Evolutionary conservation across 2,329 filamentous ascomycete genomes (phyloP), one percentile per base, ranked within the genome.

Genomic region (Fusarium floridanum): DNA sequence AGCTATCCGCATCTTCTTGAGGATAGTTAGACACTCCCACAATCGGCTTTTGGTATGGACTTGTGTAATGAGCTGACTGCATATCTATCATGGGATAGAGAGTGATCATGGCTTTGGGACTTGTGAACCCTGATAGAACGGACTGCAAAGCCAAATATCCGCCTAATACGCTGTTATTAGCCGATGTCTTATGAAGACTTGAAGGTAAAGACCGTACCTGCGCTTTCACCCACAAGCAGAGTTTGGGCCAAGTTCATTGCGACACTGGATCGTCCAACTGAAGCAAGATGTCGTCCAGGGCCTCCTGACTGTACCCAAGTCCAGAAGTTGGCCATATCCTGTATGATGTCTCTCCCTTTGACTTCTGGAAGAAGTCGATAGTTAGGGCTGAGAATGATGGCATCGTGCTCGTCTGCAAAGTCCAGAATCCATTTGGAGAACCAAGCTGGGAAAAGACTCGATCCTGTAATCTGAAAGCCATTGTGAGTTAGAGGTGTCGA

Each of bases 361-460:
- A 60, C 67, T 41, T 70, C 67, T 27, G 67, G 67, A 4, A 70
- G 64, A 20, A 70, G 64, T 8, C 60, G 34, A n/a, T 70, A 70
- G n/a, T 63, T 60, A 0, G 56, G 56, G 24, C 56, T 29, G 0
- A 60, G 22, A 3, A 60, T 60, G 36, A 60, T 41, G 6, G 56
- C 56, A 60, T 29, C 56, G 22, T 60, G 34, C 22, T 60, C 24
- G 11, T 60, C 36, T 1, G 56, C 56, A 41, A 41, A 60, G 56
- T 60, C 56, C 1, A 60, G 24, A 17, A 60, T 60, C 56, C 56
- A 60, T 60, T 60, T 60, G 4, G 56, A 60, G 56, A 60, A 60
- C 56, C 56, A 60, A 5, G 56, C 56, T 10, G 56, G 56, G 17
- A 60, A 60, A 12, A 60, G 56, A 27, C 56, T 60, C 0, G 56